Evolutionary conservation across 768 basidiomycete species (phyloP).

Genomic region (Antrodiella citrinella): DNA sequence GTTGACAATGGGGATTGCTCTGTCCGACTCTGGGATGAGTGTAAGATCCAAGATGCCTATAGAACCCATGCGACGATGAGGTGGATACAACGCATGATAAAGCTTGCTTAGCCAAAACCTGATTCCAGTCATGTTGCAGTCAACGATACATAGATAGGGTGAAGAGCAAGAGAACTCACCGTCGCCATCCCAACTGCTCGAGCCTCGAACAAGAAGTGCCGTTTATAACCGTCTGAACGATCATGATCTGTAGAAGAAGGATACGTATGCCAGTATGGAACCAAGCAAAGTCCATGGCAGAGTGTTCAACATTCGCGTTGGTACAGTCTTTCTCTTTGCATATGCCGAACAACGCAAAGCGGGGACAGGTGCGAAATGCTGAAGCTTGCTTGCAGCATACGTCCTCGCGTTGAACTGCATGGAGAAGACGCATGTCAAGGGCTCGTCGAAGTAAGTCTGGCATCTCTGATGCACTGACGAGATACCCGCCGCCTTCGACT

Average conservation of each 20-base stretch:
- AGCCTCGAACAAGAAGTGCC: too few relatives aligned
- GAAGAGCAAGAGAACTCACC: neutral
- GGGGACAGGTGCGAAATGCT: constrained; percentile 34
- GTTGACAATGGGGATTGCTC: constrained; percentile 29
- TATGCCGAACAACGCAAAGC: constrained; percentile 7
- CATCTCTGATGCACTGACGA: neutral
- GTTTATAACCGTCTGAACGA: constrained; percentile 34
- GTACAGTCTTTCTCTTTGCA: constrained; percentile 24
- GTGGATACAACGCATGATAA: constrained; percentile 42
- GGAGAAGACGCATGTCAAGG: constrained; percentile 20
- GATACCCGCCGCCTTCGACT: neutral
- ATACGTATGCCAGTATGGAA: constrained; percentile 36
- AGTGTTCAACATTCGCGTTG: constrained; percentile 32
- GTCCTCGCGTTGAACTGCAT: constrained; percentile 24
- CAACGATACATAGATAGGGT: constrained; percentile 1
- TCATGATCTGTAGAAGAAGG: constrained; percentile 41
- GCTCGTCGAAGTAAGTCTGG: neutral
- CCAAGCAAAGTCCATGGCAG: constrained; percentile 19
- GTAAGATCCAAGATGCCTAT: constrained; percentile 25
- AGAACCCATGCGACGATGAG: constrained; percentile 36
- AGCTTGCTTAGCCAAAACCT: constrained; percentile 41
- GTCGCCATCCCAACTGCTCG: constrained; percentile 1
- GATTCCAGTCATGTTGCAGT: neutral
- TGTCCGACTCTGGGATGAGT: constrained; percentile 30
- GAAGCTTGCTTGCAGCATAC: constrained; percentile 20